phyloP scores from a whole-genome alignment of 495 filamentous ascomycete species.

The Aspergillus heteromorphus region DNA sequence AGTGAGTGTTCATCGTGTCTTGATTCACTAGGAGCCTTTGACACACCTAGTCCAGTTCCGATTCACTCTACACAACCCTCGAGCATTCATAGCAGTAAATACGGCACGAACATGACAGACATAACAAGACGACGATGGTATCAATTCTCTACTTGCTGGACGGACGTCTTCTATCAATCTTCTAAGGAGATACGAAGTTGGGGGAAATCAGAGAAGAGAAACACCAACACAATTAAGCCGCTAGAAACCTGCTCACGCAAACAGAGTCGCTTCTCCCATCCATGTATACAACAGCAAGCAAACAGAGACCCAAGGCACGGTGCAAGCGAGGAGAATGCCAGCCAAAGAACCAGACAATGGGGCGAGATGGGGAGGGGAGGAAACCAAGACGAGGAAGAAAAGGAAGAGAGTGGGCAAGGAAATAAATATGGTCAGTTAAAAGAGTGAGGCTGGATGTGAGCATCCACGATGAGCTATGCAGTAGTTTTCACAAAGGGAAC shows the following conservation, averaged over 20 bases:
- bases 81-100: no score
- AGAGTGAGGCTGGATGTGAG: constrained; percentile 1
- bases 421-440: constrained; percentile 1
- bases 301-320: neutral
- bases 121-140: constrained; percentile 14
- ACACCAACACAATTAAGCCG: constrained; percentile 14
- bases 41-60: no score
- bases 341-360: constrained; percentile 7
- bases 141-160: constrained; percentile 21
- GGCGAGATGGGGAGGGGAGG: constrained; percentile 18
- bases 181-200: constrained; percentile 7
- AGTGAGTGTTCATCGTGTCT: no score
- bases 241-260: constrained; percentile 17
- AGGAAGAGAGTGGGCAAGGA: constrained; percentile 8
- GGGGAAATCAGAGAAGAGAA: neutral
- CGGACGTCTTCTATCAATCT: constrained; percentile 21
- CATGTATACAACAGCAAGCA: constrained; percentile 19
- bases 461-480: neutral
- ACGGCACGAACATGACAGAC: no score
- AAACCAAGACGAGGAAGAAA: constrained; percentile 10
- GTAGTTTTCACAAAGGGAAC: constrained; percentile 13
- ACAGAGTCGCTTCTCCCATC: constrained; percentile 16
- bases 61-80: no score
- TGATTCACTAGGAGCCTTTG: no score
- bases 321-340: neutral